phyloP scores from a whole-genome alignment of 176 grass and related monocot species.

The Aechmea fasciata region DNA sequence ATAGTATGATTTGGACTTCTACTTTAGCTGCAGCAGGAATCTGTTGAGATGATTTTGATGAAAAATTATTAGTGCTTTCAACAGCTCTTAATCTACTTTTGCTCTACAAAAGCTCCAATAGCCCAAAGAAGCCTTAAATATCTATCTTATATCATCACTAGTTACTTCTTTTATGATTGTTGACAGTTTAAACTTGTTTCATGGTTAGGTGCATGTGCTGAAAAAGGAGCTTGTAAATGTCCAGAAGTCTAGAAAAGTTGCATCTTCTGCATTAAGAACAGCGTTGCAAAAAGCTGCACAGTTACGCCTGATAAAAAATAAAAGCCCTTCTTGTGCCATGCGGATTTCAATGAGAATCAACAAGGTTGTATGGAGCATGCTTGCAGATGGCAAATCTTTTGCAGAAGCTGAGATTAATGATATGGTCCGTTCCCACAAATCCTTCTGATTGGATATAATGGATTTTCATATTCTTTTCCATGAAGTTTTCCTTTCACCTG shows the following conservation, averaged over 20 bases:
- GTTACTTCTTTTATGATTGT: too few species aligned
- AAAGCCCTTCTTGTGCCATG: conserved; percentile 91
- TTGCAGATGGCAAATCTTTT: conserved; percentile 96
- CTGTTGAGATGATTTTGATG: too few species aligned
- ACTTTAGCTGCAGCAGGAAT: too few species aligned
- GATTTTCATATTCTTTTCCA: not conserved
- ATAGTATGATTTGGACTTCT: too few species aligned
- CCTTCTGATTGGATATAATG: not conserved
- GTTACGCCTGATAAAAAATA: conserved; percentile 83
- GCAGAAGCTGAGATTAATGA: conserved; percentile 98
- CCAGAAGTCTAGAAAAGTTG: conserved; percentile 56
- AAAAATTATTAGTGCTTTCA: too few species aligned
- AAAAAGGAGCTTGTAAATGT: conserved; percentile 61
- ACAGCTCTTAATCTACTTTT: too few species aligned
- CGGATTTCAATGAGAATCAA: conserved; percentile 93
- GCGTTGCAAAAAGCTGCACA: conserved; percentile 93
- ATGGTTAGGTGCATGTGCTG: conserved; percentile 64
- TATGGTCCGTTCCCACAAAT: conserved; percentile 45
- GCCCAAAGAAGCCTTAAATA: too few species aligned
- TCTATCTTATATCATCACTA: too few species aligned
- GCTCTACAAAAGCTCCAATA: too few species aligned
- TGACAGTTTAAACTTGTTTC: conserved; percentile 18
- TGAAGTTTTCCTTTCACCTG: too few species aligned
- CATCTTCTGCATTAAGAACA: conserved; percentile 76
- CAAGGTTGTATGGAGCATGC: conserved; percentile 99